phyloP scores from a whole-genome alignment of 495 filamentous ascomycete species.

The Talaromyces liani region DNA sequence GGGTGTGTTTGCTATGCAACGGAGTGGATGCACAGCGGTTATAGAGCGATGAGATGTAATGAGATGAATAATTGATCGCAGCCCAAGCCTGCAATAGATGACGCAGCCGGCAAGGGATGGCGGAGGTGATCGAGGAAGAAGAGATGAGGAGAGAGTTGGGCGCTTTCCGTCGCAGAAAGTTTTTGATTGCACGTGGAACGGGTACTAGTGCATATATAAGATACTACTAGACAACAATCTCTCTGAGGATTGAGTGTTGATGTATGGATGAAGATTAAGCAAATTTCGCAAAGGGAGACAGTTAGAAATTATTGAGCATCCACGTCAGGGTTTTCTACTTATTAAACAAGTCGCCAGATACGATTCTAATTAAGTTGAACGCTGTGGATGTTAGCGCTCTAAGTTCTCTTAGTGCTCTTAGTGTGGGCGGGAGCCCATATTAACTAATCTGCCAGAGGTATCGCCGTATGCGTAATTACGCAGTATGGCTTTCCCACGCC shows the following conservation, averaged over 20 bases:
- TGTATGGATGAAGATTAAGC: too few species aligned
- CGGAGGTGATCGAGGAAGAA: not conserved
- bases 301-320: not conserved
- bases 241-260: not conserved
- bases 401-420: not conserved
- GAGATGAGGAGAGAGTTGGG: not conserved
- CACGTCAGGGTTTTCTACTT: not conserved
- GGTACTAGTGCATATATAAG: not conserved
- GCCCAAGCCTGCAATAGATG: not conserved
- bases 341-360: not conserved
- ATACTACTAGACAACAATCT: too few species aligned
- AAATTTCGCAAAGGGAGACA: too few species aligned
- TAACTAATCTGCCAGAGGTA: not conserved
- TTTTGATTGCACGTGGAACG: not conserved
- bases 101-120: conserved; percentile 3
- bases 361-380: not conserved
- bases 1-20: not conserved
- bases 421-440: not conserved
- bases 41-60: not conserved
- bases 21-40: not conserved
- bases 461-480: not conserved
- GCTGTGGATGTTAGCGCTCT: not conserved
- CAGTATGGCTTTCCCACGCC: not conserved
- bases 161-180: not conserved
- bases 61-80: not conserved